Conservation (phyloP, 148 eudicot genomes). For the Cornus kousa region DNA sequence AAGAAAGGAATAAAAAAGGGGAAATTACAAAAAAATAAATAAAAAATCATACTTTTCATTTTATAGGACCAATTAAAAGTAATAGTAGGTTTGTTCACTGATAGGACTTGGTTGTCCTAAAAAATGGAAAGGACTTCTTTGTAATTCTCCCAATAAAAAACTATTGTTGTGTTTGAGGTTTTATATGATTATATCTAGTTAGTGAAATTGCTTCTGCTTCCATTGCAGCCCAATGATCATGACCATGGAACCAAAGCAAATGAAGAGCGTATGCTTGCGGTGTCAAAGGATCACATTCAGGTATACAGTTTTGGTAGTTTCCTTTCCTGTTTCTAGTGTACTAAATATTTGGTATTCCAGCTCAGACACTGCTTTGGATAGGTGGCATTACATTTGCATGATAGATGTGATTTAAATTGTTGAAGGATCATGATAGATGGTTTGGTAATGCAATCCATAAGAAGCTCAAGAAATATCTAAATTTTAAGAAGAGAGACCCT, state of each 20-base stretch:
- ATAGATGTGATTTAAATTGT: neutral
- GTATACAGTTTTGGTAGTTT: constrained; percentile 25
- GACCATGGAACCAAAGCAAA: constrained; percentile 70
- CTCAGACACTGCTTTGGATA: neutral
- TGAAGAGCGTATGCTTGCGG: constrained; percentile 71
- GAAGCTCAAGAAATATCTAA: neutral
- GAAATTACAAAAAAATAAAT: too few relatives aligned
- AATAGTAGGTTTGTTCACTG: too few relatives aligned
- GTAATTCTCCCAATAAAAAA: neutral
- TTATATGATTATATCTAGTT: constrained; percentile 1
- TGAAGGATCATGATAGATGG: neutral
- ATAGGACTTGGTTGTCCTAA: too few relatives aligned
- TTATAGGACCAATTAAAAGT: too few relatives aligned
- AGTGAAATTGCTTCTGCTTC: neutral
- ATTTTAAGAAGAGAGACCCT: neutral
- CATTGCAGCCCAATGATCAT: constrained; percentile 78
- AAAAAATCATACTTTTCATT: too few relatives aligned
- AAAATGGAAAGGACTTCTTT: too few relatives aligned
- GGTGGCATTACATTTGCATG: neutral
- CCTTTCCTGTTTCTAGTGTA: neutral
- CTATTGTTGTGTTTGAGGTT: neutral
- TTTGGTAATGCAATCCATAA: neutral
- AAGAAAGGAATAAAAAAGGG: neutral
- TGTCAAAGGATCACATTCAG: constrained; percentile 88
- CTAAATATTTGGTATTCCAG: neutral